phyloP scores from a whole-genome alignment of 2,329 filamentous ascomycete species.

The Ascochyta fabae region DNA sequence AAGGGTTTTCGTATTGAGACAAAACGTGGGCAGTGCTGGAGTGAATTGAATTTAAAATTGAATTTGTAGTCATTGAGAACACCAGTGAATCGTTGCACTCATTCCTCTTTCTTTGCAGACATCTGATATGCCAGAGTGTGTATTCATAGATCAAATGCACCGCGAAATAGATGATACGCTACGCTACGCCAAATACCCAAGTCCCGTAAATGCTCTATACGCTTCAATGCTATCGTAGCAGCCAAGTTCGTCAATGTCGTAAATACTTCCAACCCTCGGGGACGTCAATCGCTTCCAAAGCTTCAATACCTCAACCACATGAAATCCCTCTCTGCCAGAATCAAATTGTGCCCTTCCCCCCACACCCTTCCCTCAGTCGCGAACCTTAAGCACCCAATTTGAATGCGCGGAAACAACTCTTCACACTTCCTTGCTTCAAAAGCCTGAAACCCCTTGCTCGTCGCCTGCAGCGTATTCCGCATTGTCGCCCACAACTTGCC shows the following conservation, averaged over 20 bases:
- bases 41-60: too few species aligned
- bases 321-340: slow-evolving; percentile 39
- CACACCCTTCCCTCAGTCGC: slow-evolving; percentile 35
- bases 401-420: slow-evolving; percentile 35
- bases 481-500: slow-evolving; percentile 31
- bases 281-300: neutral
- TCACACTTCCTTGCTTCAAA: slow-evolving; percentile 34
- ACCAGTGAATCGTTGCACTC: too few species aligned
- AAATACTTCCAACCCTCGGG: neutral
- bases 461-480: slow-evolving; percentile 36
- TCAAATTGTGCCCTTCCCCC: slow-evolving; percentile 40
- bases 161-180: neutral
- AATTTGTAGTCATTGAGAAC: too few species aligned
- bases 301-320: slow-evolving; percentile 38
- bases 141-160: too few species aligned
- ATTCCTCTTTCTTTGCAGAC: too few species aligned
- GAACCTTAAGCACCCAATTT: slow-evolving; percentile 36
- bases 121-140: too few species aligned
- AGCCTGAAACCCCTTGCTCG: slow-evolving; percentile 33
- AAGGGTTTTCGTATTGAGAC: too few species aligned
- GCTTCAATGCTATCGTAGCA: neutral
- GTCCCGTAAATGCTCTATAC: slow-evolving; percentile 8
- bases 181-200: slow-evolving; percentile 5
- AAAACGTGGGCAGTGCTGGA: too few species aligned
- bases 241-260: neutral